Evolutionary conservation across 1,284 basidiomycete genomes (phyloP), one percentile per base, ranked within the genome.

Genomic region (Rhodotorula sp.): DNA sequence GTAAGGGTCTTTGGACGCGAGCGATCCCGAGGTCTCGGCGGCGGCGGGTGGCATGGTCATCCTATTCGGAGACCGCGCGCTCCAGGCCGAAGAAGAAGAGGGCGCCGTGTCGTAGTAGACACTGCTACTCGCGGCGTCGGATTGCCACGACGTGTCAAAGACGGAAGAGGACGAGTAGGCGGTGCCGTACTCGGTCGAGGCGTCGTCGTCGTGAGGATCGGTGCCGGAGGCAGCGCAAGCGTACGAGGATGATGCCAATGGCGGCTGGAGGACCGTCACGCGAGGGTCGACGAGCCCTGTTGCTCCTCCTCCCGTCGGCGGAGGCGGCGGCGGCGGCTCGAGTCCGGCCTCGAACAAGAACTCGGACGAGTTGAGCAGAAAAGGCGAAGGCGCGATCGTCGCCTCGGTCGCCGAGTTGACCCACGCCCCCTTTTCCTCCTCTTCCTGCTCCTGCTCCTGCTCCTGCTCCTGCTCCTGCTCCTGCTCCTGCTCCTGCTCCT

Each of bases 321-420:
- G 39, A 7, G 39, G 12, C 39, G 39, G 39, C 39, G 39, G 39
- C 39, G 12, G 39, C 39, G 39, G 39, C 39, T 61, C 51, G 52
- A 71, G 62, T 1, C 69, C 69, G 6, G 62, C 6, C 12, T 64
- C 69, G 46, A n/a, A 21, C n/a, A 71, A 58, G 51, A 71, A 71
- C 34, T 59, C 62, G 29, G 46, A 43, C 47, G 70, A 43, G 29
- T 68, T 46, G 49, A 71, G 59, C 5, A 48, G 54, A 23, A 71
- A 52, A 16, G 65, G 48, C 29, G 70, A 46, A 14, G 49, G 12
- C 20, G 20, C 34, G 15, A n/a, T 18, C 5, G 52, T 20, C 15
- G 23, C 10, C 7, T 23, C 20, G 3, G 61, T 54, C 0, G 26
- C 31, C 7, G 29, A 46, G 48, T 67, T 59, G 29, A 62, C 52